Base-by-base conservation (phyloP, 176 grass and related monocot species). In the Typha latifolia region DNA sequence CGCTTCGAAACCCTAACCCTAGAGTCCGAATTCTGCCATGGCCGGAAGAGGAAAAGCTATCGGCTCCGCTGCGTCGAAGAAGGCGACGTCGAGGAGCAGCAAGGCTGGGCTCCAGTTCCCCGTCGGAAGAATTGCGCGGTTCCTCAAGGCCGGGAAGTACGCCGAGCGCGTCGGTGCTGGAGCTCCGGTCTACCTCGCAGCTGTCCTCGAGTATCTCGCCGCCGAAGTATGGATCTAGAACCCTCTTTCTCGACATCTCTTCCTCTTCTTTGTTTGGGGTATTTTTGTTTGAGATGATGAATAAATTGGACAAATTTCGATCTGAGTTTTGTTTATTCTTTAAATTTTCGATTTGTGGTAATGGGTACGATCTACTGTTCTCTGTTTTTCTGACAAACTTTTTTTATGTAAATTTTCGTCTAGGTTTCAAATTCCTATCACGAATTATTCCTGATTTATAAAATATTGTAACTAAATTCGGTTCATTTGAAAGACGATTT, bases 21-120 rank as follows among this genome's bases (percentile, higher is more conserved):
- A 11, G 18, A 56, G 32, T 10, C 19, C 52, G n/a, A 59, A 12
- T 5, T 48, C 13, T 24, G 66, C 71, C 75, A 96, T 96, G 92
- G 92, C 92, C 12, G 88, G 92, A 47, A 72, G 69, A 24, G 69
- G 69, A 12, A 72, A 72, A 34, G 53, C 69, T 9, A 72, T 72
- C 32, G 69, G 69, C 21, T 61, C 69, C n/a, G 55, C 55, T 5
- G 32, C 69, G 4, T 20, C 73, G 19, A 75, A 75, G 73, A 75
- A 75, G 73, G 49, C 63, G n/a, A 67, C 15, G 3, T 75, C 73
- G 63, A 75, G 73, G 62, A 75, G 73, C 19, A 75, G 49, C 62
- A 75, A 75, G 63, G 73, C 73, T 1, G 73, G 73, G 2, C 73
- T 75, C 7, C 73, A 75, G 63, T 75, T 75, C 49, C 73, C 73